Evolutionary conservation across 441 rosid genomes (phyloP).

Genomic region (Populus trichocarpa): DNA sequence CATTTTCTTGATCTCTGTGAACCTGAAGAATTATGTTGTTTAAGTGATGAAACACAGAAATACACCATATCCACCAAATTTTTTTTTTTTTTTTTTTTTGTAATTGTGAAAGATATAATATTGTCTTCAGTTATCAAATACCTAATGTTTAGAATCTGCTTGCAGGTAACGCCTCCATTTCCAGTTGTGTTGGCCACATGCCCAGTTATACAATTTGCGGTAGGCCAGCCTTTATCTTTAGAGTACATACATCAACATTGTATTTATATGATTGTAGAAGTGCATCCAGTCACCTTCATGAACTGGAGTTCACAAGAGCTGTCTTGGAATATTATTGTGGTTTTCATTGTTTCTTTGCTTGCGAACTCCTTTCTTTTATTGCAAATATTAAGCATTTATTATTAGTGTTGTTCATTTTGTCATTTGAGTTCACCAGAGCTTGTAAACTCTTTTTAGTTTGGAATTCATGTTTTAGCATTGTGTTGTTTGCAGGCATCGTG

Average conservation of each 20-base stretch:
- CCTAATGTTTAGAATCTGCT: slow-evolving; percentile 30
- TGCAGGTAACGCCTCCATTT: slow-evolving; percentile 79
- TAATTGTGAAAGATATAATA: background rate
- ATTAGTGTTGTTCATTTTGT: background rate
- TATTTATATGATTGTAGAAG: background rate
- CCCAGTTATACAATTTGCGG: slow-evolving; percentile 77
- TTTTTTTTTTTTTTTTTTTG: background rate
- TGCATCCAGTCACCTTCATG: background rate
- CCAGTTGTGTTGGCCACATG: slow-evolving; percentile 60
- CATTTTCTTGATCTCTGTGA: slow-evolving; percentile 7
- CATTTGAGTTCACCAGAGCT: slow-evolving; percentile 1
- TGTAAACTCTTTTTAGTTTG: background rate
- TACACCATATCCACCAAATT: background rate
- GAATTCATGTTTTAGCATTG: slow-evolving; percentile 8
- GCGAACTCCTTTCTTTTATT: background rate
- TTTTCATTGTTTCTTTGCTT: slow-evolving; percentile 5
- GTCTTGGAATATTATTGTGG: background rate
- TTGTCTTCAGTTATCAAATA: slow-evolving; percentile 4
- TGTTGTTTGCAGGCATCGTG: slow-evolving; percentile 52
- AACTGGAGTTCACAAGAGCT: background rate
- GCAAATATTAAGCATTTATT: background rate
- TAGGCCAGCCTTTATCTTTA: slow-evolving; percentile 28
- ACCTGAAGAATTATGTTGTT: background rate
- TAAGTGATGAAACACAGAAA: background rate
- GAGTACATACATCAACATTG: background rate